Evolutionary conservation across 495 filamentous ascomycete species (phyloP).

Genomic region (Glarea lozoyensis): DNA sequence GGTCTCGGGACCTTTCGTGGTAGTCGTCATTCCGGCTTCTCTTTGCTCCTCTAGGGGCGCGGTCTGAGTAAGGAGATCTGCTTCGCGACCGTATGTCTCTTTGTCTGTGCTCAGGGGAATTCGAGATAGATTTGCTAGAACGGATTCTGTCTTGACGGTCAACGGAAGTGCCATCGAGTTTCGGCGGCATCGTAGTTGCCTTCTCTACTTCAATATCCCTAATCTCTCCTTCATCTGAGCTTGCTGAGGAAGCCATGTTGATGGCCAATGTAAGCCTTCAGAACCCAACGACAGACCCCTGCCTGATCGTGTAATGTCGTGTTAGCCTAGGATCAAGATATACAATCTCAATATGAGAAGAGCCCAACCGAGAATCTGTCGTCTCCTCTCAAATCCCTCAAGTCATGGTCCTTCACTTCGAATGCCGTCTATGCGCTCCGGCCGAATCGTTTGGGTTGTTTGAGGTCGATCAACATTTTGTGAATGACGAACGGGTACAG

Average conservation of each 20-base stretch:
- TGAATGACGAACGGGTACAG: too few relatives aligned
- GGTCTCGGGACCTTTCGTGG: conserved; percentile 38
- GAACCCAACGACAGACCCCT: conserved; percentile 18
- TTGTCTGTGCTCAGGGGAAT: conserved; percentile 52
- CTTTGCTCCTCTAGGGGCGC: conserved; percentile 52
- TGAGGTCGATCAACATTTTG: too few relatives aligned
- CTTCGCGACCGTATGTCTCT: conserved; percentile 44
- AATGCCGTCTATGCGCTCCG: conserved; percentile 2
- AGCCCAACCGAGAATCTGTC: conserved; percentile 39
- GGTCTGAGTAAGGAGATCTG: conserved; percentile 29
- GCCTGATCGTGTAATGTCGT: conserved; percentile 20
- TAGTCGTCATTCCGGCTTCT: conserved; percentile 60
- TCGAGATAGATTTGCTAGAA: conserved; percentile 60
- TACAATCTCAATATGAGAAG: conserved; percentile 29
- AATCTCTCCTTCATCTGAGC: conserved; percentile 84
- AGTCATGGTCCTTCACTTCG: conserved; percentile 11
- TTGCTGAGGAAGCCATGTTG: conserved; percentile 37
- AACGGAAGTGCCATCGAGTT: conserved; percentile 50
- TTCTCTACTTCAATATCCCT: conserved; percentile 60
- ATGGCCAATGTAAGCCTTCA: conserved; percentile 3
- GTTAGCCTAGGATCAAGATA: conserved; percentile 23
- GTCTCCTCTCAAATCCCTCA: conserved; percentile 18
- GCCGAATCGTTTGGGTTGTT: neutral
- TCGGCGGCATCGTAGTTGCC: conserved; percentile 48
- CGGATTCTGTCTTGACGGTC: conserved; percentile 60